A percentile compares a stretch with the other conserved stretches of the same genome.
phyloP scores from a whole-genome alignment of 2,329 filamentous ascomycete genomes.

The Ustulina deusta region DNA sequence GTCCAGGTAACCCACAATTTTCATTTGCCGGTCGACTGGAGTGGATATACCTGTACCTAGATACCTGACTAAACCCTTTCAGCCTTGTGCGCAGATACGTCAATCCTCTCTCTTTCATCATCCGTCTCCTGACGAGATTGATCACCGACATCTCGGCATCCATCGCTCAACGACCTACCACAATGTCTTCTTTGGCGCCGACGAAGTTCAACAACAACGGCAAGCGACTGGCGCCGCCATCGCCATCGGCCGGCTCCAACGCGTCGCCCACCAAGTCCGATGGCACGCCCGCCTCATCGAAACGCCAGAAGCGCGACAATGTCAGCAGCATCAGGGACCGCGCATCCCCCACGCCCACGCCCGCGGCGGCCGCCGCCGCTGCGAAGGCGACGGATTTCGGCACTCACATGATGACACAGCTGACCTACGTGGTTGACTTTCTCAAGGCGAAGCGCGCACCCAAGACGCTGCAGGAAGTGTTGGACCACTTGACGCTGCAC shows the following conservation, averaged over 20 bases:
- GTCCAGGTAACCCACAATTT: background rate
- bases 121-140: conserved; percentile 5
- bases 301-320: conserved; percentile 69
- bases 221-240: conserved; percentile 68
- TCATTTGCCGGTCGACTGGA: background rate
- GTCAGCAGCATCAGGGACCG: conserved; percentile 41
- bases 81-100: conserved; percentile 30
- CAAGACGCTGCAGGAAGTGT: conserved; percentile 79
- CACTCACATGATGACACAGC: conserved; percentile 84
- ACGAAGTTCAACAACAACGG: conserved; percentile 68
- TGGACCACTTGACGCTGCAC: conserved; percentile 82
- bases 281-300: conserved; percentile 53
- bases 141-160: background rate
- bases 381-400: conserved; percentile 78
- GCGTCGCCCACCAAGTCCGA: conserved; percentile 62
- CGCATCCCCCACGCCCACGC: conserved; percentile 47
- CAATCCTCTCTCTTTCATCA: conserved; percentile 39
- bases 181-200: conserved; percentile 70
- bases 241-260: conserved; percentile 67
- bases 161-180: conserved; percentile 58
- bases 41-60: background rate
- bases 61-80: background rate
- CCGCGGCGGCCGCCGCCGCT: conserved; percentile 53
- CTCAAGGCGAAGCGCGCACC: conserved; percentile 77
- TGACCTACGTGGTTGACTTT: conserved; percentile 87